A percentile compares a stretch with the other conserved stretches of the same genome.
Conservation (phyloP, 2,329 filamentous ascomycete species). For the Teratosphaeria epicoccoides region DNA sequence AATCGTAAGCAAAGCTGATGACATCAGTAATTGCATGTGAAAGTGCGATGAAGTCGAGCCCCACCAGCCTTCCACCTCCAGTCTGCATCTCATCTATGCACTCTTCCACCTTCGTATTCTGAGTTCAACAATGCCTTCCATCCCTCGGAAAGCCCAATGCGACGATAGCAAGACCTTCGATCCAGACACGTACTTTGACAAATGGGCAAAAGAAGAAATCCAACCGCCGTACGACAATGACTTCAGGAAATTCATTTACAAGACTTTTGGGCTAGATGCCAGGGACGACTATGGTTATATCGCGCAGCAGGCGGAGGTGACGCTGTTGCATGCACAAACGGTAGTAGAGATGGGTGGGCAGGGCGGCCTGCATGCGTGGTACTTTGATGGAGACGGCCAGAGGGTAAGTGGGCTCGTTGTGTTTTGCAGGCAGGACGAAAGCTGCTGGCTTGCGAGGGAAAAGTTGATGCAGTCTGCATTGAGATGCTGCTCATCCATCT, state of each 20-base stretch:
- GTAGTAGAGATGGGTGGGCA: slow-evolving; percentile 37
- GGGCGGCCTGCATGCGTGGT: slow-evolving; percentile 43
- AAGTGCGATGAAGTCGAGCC: background rate
- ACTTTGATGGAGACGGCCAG: slow-evolving; percentile 26
- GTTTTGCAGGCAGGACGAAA: background rate
- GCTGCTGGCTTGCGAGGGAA: background rate
- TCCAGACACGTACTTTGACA: slow-evolving; percentile 35
- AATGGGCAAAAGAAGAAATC: slow-evolving; percentile 32
- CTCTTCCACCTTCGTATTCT: background rate
- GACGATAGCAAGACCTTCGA: slow-evolving; percentile 35
- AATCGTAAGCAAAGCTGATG: background rate
- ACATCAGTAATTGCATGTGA: background rate
- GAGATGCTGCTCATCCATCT: background rate
- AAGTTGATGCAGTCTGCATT: background rate
- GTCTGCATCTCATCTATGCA: background rate
- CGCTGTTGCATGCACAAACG: slow-evolving; percentile 39
- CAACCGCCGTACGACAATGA: slow-evolving; percentile 31
- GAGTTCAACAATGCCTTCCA: slow-evolving; percentile 15
- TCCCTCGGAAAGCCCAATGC: slow-evolving; percentile 26
- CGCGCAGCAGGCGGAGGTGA: slow-evolving; percentile 39
- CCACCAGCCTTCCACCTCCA: background rate
- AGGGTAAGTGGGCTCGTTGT: slow-evolving; percentile 22
- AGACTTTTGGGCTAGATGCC: slow-evolving; percentile 36
- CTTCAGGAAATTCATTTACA: slow-evolving; percentile 36
- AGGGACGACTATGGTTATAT: slow-evolving; percentile 41